Evolutionary conservation across 371 early-diverging fungal species (phyloP).

Genomic region (Rhizopus delemar): DNA sequence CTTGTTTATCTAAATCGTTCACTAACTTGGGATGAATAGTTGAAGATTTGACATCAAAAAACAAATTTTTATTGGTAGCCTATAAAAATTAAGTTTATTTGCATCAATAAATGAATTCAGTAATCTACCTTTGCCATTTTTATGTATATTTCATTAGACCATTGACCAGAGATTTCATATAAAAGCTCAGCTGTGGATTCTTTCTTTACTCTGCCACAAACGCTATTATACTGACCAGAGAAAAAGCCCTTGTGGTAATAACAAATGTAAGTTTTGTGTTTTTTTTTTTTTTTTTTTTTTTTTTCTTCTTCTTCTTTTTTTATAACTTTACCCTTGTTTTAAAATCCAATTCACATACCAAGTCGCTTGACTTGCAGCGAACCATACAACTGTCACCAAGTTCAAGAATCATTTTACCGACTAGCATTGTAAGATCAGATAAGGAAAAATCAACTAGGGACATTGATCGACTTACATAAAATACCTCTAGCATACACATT

Average conservation of each 20-base stretch:
- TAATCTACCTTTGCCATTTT: slow-evolving; percentile 33
- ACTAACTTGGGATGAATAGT: slow-evolving; percentile 72
- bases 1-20: slow-evolving; percentile 72
- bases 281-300: neutral
- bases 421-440: slow-evolving; percentile 14
- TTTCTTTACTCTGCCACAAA: slow-evolving; percentile 78
- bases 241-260: slow-evolving; percentile 62
- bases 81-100: slow-evolving; percentile 1
- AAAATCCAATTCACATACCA: slow-evolving; percentile 84
- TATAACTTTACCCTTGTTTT: slow-evolving; percentile 74
- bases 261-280: neutral
- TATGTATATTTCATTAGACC: slow-evolving; percentile 77
- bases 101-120: neutral
- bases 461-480: slow-evolving; percentile 22
- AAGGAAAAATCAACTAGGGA: neutral
- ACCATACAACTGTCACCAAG: slow-evolving; percentile 81
- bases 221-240: slow-evolving; percentile 76
- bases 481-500: slow-evolving; percentile 31
- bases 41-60: slow-evolving; percentile 75
- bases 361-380: slow-evolving; percentile 72
- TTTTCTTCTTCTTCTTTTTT: neutral
- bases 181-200: slow-evolving; percentile 76
- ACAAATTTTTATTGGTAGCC: slow-evolving; percentile 27
- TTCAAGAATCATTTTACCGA: slow-evolving; percentile 91
- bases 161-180: slow-evolving; percentile 83